phyloP scores from a whole-genome alignment of 2,329 filamentous ascomycete genomes.

The Calonectria hawksworthii region DNA sequence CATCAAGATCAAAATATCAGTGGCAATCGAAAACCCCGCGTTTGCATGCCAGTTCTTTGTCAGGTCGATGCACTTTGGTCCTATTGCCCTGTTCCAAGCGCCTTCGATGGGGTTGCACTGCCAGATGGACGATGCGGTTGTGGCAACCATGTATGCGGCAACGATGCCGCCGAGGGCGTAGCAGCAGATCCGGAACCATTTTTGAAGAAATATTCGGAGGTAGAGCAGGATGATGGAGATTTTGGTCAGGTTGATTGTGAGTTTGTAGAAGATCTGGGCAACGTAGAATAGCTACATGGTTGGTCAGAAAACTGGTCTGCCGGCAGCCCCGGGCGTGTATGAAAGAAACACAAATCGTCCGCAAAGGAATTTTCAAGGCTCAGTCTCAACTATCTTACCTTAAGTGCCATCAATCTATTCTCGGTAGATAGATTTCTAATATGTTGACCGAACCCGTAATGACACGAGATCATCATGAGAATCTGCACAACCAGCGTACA shows the following conservation, averaged over 20 bases:
- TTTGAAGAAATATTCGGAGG: slow-evolving; percentile 65
- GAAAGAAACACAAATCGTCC: background rate
- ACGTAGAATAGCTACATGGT: slow-evolving; percentile 61
- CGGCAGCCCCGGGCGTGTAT: background rate
- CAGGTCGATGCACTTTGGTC: slow-evolving; percentile 60
- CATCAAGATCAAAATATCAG: slow-evolving; percentile 60
- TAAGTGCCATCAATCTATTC: slow-evolving; percentile 54
- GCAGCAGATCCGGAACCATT: slow-evolving; percentile 60
- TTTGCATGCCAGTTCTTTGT: slow-evolving; percentile 65
- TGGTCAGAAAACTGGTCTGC: background rate
- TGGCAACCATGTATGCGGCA: slow-evolving; percentile 60
- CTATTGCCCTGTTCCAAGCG: slow-evolving; percentile 59
- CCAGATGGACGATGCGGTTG: slow-evolving; percentile 60
- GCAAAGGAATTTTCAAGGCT: background rate
- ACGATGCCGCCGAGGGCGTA: slow-evolving; percentile 58
- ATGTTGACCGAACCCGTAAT: slow-evolving; percentile 60
- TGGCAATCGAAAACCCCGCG: slow-evolving; percentile 61
- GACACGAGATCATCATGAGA: slow-evolving; percentile 56
- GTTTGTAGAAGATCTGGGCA: slow-evolving; percentile 67
- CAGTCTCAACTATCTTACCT: slow-evolving; percentile 42
- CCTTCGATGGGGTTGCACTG: slow-evolving; percentile 64
- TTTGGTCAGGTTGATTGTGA: slow-evolving; percentile 67
- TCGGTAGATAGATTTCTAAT: slow-evolving; percentile 50
- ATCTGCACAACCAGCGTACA: slow-evolving; percentile 54
- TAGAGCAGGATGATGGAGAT: slow-evolving; percentile 67